A percentile compares a stretch with the other conserved stretches of the same genome.
These are phyloP conservation scores for Oemleria cerasiformis DNA, from an alignment of 306 rosid species.

Conservation along the genomic window DNA sequence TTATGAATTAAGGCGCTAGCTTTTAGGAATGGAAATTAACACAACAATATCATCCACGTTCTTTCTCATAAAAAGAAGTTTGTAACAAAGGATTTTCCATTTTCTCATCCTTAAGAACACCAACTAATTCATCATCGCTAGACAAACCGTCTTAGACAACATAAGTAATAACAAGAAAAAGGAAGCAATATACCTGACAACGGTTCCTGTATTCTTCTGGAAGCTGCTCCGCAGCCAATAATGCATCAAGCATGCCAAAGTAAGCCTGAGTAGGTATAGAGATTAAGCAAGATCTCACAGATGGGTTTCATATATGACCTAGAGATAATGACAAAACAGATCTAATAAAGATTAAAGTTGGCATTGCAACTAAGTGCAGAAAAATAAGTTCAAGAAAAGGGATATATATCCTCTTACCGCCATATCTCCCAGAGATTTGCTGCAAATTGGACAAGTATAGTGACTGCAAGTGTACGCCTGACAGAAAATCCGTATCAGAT, in stretches of 20 bases:
- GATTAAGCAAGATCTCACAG: conserved; percentile 15
- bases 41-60: not conserved
- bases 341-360: not conserved
- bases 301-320: conserved; percentile 13
- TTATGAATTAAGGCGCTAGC: not conserved
- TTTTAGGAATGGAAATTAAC: not conserved
- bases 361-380: not conserved
- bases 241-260: conserved; percentile 99
- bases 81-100: not conserved
- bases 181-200: conserved; percentile 54
- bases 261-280: conserved; percentile 56
- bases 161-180: conserved; percentile 4
- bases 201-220: conserved; percentile 92
- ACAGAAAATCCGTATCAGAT: conserved; percentile 27
- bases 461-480: conserved; percentile 97
- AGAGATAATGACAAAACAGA: conserved; percentile 24
- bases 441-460: conserved; percentile 97
- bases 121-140: not conserved
- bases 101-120: not conserved
- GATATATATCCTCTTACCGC: conserved; percentile 58
- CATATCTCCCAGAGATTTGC: conserved; percentile 99
- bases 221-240: conserved; percentile 93
- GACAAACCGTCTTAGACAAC: not conserved
- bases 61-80: not conserved
- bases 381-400: conserved; percentile 1